These are phyloP conservation scores for Madurella mycetomatis DNA, from an alignment of 2,329 filamentous ascomycete genomes.

Conservation along the genomic window DNA sequence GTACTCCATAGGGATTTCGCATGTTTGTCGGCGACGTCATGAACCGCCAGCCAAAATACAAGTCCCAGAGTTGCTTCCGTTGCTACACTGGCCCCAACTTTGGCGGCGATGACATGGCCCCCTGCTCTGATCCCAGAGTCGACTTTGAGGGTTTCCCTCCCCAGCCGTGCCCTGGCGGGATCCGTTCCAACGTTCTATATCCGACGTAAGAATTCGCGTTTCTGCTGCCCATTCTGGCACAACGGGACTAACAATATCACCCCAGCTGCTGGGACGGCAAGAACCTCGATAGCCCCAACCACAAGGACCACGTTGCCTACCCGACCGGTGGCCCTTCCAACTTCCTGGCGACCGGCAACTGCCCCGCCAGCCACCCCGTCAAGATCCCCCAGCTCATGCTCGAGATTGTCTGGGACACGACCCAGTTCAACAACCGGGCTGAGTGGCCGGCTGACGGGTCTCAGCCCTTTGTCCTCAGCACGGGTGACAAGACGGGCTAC, in stretches of 20 bases:
- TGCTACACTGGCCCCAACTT: slow-evolving; percentile 42
- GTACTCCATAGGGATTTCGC: slow-evolving; percentile 43
- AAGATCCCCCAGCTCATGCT: slow-evolving; percentile 45
- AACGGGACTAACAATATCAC: no score
- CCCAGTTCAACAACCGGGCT: slow-evolving; percentile 34
- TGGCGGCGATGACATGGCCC: slow-evolving; percentile 39
- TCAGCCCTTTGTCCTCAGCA: slow-evolving; percentile 35
- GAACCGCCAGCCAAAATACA: slow-evolving; percentile 28
- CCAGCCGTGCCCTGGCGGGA: slow-evolving; percentile 38
- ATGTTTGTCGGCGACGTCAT: slow-evolving; percentile 43
- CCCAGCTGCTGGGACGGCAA: slow-evolving; percentile 46
- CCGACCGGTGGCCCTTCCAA: slow-evolving; percentile 38
- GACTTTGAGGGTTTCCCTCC: slow-evolving; percentile 37
- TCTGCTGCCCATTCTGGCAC: no score
- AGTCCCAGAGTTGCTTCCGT: slow-evolving; percentile 39
- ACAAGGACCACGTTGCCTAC: slow-evolving; percentile 41
- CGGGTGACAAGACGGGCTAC: slow-evolving; percentile 37
- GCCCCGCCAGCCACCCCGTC: slow-evolving; percentile 37
- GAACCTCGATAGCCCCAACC: slow-evolving; percentile 45
- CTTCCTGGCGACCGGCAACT: slow-evolving; percentile 36
- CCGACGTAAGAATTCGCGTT: slow-evolving; percentile 40
- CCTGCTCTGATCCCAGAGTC: slow-evolving; percentile 31
- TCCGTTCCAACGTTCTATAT: slow-evolving; percentile 43
- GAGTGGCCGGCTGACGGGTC: slow-evolving; percentile 37
- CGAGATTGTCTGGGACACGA: slow-evolving; percentile 45